These are phyloP conservation scores for Suillus lakei DNA, from an alignment of 768 basidiomycete species.

Conservation along the genomic window DNA sequence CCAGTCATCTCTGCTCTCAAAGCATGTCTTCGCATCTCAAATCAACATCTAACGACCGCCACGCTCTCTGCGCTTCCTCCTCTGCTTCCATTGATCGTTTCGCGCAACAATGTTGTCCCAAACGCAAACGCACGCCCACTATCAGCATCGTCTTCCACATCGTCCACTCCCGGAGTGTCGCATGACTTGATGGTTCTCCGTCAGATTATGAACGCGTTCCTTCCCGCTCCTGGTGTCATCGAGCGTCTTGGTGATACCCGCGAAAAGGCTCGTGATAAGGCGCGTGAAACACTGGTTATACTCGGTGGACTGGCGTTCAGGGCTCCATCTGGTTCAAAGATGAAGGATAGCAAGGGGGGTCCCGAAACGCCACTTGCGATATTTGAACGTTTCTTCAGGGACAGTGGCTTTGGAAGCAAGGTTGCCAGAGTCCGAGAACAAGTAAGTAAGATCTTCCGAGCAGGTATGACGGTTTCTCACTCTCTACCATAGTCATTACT, in stretches of 20 bases:
- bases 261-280: slow-evolving; percentile 72
- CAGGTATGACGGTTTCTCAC: slow-evolving; percentile 5
- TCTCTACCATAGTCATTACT: slow-evolving; percentile 54
- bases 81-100: slow-evolving; percentile 65
- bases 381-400: slow-evolving; percentile 75
- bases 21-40: slow-evolving; percentile 75
- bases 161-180: slow-evolving; percentile 46
- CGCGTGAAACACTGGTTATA: slow-evolving; percentile 75
- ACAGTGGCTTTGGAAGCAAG: slow-evolving; percentile 78
- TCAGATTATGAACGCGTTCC: slow-evolving; percentile 66
- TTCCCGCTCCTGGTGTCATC: slow-evolving; percentile 76
- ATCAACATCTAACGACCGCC: slow-evolving; percentile 81
- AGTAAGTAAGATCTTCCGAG: slow-evolving; percentile 48
- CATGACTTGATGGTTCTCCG: slow-evolving; percentile 66
- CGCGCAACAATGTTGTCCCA: slow-evolving; percentile 38
- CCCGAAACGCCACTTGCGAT: slow-evolving; percentile 69
- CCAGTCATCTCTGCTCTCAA: slow-evolving; percentile 71
- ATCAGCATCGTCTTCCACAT: slow-evolving; percentile 58
- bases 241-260: slow-evolving; percentile 83
- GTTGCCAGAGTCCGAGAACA: slow-evolving; percentile 88
- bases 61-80: slow-evolving; percentile 72
- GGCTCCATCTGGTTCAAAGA: slow-evolving; percentile 50
- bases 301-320: slow-evolving; percentile 77
- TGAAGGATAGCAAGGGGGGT: slow-evolving; percentile 61
- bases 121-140: slow-evolving; percentile 39